Percentiles rank a stretch among this genome's conserved stretches.
phyloP scores from a whole-genome alignment of 2,329 filamentous ascomycete species.

The Exophiala phaeomuriformis region DNA sequence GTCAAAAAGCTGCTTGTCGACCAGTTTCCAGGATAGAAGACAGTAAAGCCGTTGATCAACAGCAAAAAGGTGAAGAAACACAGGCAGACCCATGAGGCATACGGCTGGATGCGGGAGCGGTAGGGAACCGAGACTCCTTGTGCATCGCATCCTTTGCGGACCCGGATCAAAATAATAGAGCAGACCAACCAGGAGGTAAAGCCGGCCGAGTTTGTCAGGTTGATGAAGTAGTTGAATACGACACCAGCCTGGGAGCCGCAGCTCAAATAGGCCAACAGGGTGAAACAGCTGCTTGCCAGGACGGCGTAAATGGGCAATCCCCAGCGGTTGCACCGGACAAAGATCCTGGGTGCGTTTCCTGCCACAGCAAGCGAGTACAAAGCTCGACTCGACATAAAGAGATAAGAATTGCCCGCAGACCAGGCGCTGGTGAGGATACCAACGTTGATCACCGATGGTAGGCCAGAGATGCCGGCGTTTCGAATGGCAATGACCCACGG shows the following conservation, averaged over 20 bases:
- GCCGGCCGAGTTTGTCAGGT: neutral
- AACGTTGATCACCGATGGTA: conserved; percentile 67
- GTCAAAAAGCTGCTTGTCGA: neutral
- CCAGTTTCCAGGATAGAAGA: neutral
- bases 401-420: conserved; percentile 69
- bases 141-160: neutral
- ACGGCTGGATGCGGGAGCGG: neutral
- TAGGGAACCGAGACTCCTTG: neutral
- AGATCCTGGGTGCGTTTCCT: conserved; percentile 50
- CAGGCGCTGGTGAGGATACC: conserved; percentile 71
- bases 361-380: conserved; percentile 60
- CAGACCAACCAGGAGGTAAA: neutral
- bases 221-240: conserved; percentile 52
- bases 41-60: neutral
- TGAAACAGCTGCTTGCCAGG: conserved; percentile 49
- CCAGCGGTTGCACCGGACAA: conserved; percentile 52
- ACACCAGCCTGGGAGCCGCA: conserved; percentile 50
- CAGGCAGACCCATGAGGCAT: neutral
- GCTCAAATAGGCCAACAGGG: conserved; percentile 62
- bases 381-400: conserved; percentile 65
- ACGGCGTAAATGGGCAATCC: conserved; percentile 60
- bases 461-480: conserved; percentile 54
- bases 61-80: neutral
- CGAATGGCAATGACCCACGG: conserved; percentile 40
- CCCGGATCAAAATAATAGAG: neutral